These are phyloP conservation scores for Fusarium sp. DNA, from an alignment of 2,329 filamentous ascomycete species.

Conservation along the genomic window DNA sequence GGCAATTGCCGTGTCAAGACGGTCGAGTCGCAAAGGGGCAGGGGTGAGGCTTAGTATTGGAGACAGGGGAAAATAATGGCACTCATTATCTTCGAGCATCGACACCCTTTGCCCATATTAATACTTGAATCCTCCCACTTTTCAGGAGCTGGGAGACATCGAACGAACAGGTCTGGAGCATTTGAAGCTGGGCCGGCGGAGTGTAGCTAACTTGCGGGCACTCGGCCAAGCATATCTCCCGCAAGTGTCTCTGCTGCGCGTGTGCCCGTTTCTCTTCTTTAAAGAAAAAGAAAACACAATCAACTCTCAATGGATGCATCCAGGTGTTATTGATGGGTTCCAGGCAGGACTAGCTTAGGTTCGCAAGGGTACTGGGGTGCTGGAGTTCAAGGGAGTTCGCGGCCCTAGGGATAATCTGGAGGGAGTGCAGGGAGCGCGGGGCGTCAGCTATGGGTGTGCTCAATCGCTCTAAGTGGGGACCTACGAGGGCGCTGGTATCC, in stretches of 20 bases:
- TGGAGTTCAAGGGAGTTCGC: constrained; percentile 26
- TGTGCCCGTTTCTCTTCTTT: constrained; percentile 11
- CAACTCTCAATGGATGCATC: constrained; percentile 8
- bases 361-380: constrained; percentile 9
- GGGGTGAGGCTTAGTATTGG: background rate
- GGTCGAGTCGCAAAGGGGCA: constrained; percentile 9
- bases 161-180: background rate
- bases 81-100: background rate
- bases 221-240: constrained; percentile 4
- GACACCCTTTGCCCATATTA: background rate
- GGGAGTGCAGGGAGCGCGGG: constrained; percentile 15
- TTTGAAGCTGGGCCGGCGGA: constrained; percentile 7
- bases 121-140: background rate
- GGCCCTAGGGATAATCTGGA: constrained; percentile 9
- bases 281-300: constrained; percentile 14
- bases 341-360: constrained; percentile 4
- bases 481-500: constrained; percentile 34
- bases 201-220: constrained; percentile 2
- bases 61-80: background rate
- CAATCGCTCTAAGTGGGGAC: constrained; percentile 22
- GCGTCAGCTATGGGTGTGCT: constrained; percentile 24
- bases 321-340: constrained; percentile 5
- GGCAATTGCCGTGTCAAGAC: background rate
- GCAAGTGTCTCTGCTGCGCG: constrained; percentile 4
- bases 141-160: background rate